phyloP scores from a whole-genome alignment of 2,329 filamentous ascomycete genomes.

The Simplicillium sp. region DNA sequence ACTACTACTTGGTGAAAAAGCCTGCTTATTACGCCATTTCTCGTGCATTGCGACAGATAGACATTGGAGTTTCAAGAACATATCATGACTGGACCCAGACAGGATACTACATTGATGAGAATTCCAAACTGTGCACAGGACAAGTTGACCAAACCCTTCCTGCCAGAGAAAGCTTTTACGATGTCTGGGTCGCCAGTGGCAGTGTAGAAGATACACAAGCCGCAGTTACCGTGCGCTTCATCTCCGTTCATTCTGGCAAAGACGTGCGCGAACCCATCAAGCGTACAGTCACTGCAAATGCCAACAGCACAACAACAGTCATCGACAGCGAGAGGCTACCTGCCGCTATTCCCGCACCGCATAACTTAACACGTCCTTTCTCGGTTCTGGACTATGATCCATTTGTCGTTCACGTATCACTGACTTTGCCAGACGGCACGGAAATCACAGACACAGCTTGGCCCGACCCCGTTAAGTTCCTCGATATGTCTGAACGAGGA shows the following conservation, averaged over 20 bases:
- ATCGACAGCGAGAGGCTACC: not conserved
- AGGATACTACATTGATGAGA: not conserved
- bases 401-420: slow-evolving; percentile 31
- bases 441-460: slow-evolving; percentile 39
- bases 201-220: slow-evolving; percentile 10
- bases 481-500: slow-evolving; percentile 31
- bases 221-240: slow-evolving; percentile 19
- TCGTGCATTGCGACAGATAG: slow-evolving; percentile 45
- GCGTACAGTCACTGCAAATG: slow-evolving; percentile 11
- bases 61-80: slow-evolving; percentile 37
- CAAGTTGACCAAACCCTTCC: not conserved
- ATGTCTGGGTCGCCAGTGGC: slow-evolving; percentile 29
- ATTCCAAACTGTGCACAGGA: not conserved
- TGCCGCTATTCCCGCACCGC: not conserved
- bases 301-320: slow-evolving; percentile 18
- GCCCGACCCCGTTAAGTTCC: slow-evolving; percentile 49
- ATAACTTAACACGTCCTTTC: slow-evolving; percentile 12
- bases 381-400: slow-evolving; percentile 24
- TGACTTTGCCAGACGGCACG: slow-evolving; percentile 23
- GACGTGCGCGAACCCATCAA: slow-evolving; percentile 16
- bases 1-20: slow-evolving; percentile 52
- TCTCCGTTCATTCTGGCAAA: slow-evolving; percentile 24
- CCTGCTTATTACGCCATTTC: slow-evolving; percentile 34
- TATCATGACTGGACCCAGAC: slow-evolving; percentile 8
- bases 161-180: slow-evolving; percentile 8